These are phyloP conservation scores for Furcasterigmium furcatum DNA, from an alignment of 2,329 filamentous ascomycete species.

Conservation along the genomic window DNA sequence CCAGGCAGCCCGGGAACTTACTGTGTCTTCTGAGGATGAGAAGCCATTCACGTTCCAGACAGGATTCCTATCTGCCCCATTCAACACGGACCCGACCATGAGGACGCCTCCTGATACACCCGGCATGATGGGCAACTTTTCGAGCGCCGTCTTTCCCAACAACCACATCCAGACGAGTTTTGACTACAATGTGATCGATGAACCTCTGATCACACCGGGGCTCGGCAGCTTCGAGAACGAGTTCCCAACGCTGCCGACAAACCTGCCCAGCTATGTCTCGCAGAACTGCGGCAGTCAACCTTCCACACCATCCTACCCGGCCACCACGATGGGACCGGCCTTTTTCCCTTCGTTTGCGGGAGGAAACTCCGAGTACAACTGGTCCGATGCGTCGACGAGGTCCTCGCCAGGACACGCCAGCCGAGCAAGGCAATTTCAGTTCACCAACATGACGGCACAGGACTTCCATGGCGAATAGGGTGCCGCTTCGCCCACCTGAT, in stretches of 20 bases:
- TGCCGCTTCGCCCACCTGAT: too few species aligned
- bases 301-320: slow-evolving; percentile 42
- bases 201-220: slow-evolving; percentile 45
- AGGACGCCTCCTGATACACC: slow-evolving; percentile 54
- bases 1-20: slow-evolving; percentile 34
- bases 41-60: slow-evolving; percentile 14
- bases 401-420: slow-evolving; percentile 24
- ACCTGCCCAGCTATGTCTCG: slow-evolving; percentile 44
- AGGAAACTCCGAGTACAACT: slow-evolving; percentile 46
- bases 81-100: slow-evolving; percentile 36
- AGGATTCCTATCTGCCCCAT: slow-evolving; percentile 16
- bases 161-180: slow-evolving; percentile 21
- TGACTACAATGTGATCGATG: slow-evolving; percentile 38
- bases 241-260: slow-evolving; percentile 29
- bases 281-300: slow-evolving; percentile 39
- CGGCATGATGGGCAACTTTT: slow-evolving; percentile 38
- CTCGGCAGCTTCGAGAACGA: slow-evolving; percentile 41
- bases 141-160: slow-evolving; percentile 34
- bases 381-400: slow-evolving; percentile 38
- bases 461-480: slow-evolving; percentile 12
- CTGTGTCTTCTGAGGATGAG: slow-evolving; percentile 35
- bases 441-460: slow-evolving; percentile 30
- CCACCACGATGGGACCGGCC: slow-evolving; percentile 35
- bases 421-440: slow-evolving; percentile 23
- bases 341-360: slow-evolving; percentile 32